These are phyloP conservation scores for Phialophora tarda DNA, from an alignment of 2,329 filamentous ascomycete genomes.

Conservation along the genomic window DNA sequence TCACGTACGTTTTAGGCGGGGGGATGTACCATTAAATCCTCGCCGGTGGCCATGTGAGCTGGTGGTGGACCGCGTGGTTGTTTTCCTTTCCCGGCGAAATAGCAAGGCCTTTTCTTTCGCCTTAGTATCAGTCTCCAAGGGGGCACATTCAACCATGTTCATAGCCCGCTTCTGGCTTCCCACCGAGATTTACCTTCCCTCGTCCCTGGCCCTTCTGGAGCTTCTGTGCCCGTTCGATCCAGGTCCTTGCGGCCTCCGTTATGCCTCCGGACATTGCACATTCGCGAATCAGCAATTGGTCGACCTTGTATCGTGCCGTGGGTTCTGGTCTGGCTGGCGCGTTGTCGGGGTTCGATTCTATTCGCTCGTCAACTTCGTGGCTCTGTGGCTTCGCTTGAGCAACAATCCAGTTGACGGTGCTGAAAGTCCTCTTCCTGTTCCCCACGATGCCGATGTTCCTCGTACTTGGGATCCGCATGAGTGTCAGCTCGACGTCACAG, in stretches of 20 bases:
- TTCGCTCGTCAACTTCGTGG: neutral
- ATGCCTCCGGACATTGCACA: conserved; percentile 53
- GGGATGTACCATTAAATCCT: neutral
- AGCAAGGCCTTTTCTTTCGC: neutral
- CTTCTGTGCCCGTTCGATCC: conserved; percentile 58
- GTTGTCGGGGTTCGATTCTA: neutral
- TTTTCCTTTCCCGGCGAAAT: neutral
- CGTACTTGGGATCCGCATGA: conserved; percentile 89
- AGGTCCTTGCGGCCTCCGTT: conserved; percentile 52
- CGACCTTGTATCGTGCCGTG: neutral
- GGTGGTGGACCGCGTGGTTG: neutral
- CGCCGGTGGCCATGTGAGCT: neutral
- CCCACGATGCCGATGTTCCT: conserved; percentile 84
- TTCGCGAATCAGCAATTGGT: conserved; percentile 63
- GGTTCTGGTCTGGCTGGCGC: neutral
- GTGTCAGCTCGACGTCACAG: conserved; percentile 78
- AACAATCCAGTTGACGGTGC: neutral
- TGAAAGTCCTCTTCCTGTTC: conserved; percentile 48
- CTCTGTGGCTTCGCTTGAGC: conserved; percentile 3
- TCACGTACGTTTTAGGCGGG: neutral
- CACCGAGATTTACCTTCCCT: conserved; percentile 42
- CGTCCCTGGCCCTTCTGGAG: conserved; percentile 54
- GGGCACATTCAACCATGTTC: neutral
- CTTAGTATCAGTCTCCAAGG: neutral
- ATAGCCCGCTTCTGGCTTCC: conserved; percentile 9